These are phyloP conservation scores for Ambrosiella beaveri DNA, from an alignment of 2,329 filamentous ascomycete genomes.

Conservation along the genomic window DNA sequence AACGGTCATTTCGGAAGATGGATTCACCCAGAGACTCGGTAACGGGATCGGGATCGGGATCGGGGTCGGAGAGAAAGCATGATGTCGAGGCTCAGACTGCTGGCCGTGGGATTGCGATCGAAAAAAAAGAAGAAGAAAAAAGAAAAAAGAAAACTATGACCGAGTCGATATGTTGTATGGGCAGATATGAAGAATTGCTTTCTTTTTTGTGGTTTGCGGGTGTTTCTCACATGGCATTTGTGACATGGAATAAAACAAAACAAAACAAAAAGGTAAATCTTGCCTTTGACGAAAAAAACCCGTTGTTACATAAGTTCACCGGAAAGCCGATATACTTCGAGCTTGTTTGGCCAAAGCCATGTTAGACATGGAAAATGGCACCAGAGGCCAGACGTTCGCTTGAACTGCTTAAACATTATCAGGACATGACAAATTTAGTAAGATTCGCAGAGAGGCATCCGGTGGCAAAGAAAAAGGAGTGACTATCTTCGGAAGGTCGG, in stretches of 20 bases:
- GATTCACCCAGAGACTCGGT: too few relatives aligned
- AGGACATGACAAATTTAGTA: background rate
- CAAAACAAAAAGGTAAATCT: background rate
- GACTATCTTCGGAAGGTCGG: slow-evolving; percentile 3
- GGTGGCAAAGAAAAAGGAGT: background rate
- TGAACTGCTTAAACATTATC: background rate
- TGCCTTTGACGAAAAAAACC: too few relatives aligned
- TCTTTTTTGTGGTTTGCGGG: background rate
- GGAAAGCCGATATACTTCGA: background rate
- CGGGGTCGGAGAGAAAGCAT: too few relatives aligned
- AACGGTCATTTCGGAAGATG: too few relatives aligned
- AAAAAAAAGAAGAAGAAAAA: too few relatives aligned
- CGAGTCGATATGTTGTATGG: background rate
- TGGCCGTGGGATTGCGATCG: too few relatives aligned
- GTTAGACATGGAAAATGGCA: background rate
- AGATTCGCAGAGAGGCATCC: slow-evolving; percentile 1
- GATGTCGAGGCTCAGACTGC: too few relatives aligned
- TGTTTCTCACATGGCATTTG: background rate
- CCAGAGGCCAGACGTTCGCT: background rate
- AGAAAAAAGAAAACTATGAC: background rate
- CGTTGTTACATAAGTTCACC: background rate
- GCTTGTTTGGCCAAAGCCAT: background rate
- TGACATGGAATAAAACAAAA: background rate
- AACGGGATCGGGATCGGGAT: too few relatives aligned
- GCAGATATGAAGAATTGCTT: background rate